These are phyloP conservation scores for Paramarasmius palmivorus DNA, from an alignment of 1,284 basidiomycete species.

Conservation along the genomic window DNA sequence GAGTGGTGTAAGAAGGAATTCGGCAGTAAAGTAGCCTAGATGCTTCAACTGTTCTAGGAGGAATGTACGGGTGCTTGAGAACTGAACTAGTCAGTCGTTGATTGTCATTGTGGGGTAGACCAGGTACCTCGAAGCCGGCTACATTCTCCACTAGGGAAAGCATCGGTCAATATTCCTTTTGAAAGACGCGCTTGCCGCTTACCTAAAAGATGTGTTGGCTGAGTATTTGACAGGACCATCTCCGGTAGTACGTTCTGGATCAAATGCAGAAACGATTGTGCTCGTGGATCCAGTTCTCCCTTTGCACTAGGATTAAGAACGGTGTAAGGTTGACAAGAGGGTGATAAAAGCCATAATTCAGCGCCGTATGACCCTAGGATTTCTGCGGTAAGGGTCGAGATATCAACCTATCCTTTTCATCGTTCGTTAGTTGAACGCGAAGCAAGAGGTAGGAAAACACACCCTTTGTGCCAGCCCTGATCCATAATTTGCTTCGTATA, in stretches of 20 bases:
- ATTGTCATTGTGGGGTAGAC: constrained; percentile 3
- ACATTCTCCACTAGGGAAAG: constrained; percentile 66
- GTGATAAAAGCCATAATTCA: constrained; percentile 72
- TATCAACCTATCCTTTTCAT: constrained; percentile 52
- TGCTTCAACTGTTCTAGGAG: constrained; percentile 48
- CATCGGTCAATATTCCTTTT: not conserved
- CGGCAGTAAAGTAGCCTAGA: constrained; percentile 57
- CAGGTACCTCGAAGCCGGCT: constrained; percentile 72
- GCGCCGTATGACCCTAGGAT: constrained; percentile 47
- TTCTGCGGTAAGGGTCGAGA: constrained; percentile 51
- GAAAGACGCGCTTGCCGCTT: too few relatives aligned
- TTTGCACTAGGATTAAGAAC: constrained; percentile 71
- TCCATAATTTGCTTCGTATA: constrained; percentile 62
- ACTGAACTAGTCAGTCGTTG: not conserved
- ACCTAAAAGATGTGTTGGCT: constrained; percentile 55
- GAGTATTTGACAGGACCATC: constrained; percentile 39
- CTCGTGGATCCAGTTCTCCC: constrained; percentile 70
- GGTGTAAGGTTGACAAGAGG: constrained; percentile 81
- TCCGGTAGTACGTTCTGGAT: constrained; percentile 65
- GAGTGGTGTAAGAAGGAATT: constrained; percentile 69
- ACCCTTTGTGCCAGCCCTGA: constrained; percentile 51
- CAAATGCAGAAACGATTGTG: constrained; percentile 71
- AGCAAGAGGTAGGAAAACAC: constrained; percentile 13
- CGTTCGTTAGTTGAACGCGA: not conserved
- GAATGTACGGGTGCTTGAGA: constrained; percentile 57